Percentiles rank a stretch among this genome's conserved stretches.
These are phyloP conservation scores for Calocybe cyanea DNA, from an alignment of 768 basidiomycete species.

Conservation along the genomic window DNA sequence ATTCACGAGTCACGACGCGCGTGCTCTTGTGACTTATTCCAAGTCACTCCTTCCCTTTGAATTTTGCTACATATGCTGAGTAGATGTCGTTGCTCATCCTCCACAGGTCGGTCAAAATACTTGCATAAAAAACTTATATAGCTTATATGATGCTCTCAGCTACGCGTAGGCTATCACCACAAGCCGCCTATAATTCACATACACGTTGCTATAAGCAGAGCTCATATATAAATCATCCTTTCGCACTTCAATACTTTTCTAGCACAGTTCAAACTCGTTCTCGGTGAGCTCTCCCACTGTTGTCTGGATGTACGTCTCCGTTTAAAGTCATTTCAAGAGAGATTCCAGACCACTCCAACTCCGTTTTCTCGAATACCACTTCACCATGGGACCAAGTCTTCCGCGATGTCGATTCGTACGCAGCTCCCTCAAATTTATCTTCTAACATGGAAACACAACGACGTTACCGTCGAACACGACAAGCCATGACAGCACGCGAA, in stretches of 20 bases:
- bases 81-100: constrained; percentile 10
- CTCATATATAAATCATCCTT: too few relatives aligned
- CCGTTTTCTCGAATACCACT: constrained; percentile 29
- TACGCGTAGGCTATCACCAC: not conserved
- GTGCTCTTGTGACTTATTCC: too few relatives aligned
- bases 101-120: constrained; percentile 2
- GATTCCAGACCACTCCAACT: constrained; percentile 14
- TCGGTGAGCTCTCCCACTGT: not conserved
- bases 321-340: not conserved
- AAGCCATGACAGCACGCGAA: constrained; percentile 69
- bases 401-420: constrained; percentile 33
- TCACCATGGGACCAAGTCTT: constrained; percentile 57
- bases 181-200: not conserved
- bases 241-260: too few relatives aligned
- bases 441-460: not conserved
- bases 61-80: constrained; percentile 12
- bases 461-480: constrained; percentile 31
- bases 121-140: not conserved
- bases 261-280: too few relatives aligned
- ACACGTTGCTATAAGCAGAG: too few relatives aligned
- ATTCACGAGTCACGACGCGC: too few relatives aligned
- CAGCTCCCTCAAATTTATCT: constrained; percentile 19
- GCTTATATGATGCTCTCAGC: not conserved
- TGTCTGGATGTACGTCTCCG: not conserved
- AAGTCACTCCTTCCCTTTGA: too few relatives aligned